Evolutionary conservation across 257 asterid genomes (phyloP).

Genomic region (Solanum rostratum): DNA sequence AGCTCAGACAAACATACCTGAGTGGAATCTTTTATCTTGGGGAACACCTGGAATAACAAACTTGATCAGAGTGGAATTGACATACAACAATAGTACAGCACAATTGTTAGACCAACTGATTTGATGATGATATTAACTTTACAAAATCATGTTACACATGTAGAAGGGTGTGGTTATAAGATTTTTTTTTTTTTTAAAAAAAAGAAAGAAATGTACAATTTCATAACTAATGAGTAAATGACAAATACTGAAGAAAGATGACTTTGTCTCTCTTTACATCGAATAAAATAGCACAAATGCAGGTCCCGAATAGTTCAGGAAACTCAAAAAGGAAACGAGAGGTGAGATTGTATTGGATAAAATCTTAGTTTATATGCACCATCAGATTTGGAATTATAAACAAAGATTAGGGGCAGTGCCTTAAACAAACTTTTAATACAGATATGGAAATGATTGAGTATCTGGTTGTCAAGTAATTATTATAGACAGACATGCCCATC

Average conservation of each 20-base stretch:
- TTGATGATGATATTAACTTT: neutral
- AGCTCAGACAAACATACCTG: constrained; percentile 38
- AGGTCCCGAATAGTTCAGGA: neutral
- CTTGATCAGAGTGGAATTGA: neutral
- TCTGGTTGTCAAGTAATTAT: neutral
- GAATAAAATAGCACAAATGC: neutral
- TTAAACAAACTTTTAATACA: neutral
- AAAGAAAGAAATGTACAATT: neutral
- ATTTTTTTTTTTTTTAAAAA: neutral
- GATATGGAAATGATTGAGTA: neutral
- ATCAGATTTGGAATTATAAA: neutral
- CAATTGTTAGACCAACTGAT: neutral
- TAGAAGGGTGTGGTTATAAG: neutral
- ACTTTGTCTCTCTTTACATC: neutral
- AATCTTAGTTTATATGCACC: neutral
- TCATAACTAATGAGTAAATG: neutral
- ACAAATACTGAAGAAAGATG: neutral
- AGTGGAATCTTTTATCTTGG: constrained; percentile 74
- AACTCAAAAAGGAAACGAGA: neutral
- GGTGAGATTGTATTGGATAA: neutral
- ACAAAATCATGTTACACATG: neutral
- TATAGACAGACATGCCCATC: neutral
- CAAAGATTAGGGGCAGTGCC: neutral
- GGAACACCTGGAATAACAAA: constrained; percentile 61
- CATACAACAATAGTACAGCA: neutral